Evolutionary conservation across 176 grass and related monocot genomes (phyloP).

Genomic region (Saccharum officinarum): DNA sequence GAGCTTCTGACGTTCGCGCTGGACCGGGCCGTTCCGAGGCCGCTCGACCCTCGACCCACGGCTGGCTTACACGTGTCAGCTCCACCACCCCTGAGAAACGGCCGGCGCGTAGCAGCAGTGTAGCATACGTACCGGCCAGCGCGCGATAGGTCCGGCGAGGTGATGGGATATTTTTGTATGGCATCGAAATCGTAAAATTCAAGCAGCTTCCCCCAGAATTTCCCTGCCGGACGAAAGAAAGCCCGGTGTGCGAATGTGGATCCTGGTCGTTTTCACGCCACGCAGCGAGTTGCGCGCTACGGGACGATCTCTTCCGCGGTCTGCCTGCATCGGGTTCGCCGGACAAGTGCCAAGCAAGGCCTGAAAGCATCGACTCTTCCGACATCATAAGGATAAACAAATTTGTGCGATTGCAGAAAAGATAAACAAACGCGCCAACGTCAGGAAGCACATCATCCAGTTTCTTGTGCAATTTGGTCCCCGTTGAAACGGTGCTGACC

Average conservation of each 20-base stretch:
- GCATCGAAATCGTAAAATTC: neutral
- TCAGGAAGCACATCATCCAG: neutral
- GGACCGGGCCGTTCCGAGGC: neutral
- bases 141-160: neutral
- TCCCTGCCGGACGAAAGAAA: neutral
- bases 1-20: neutral
- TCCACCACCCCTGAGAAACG: neutral
- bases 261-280: constrained; percentile 6
- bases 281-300: neutral
- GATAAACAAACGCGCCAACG: constrained; percentile 12
- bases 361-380: neutral
- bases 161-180: neutral
- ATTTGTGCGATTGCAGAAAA: too few species aligned
- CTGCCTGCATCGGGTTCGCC: constrained; percentile 19
- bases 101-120: neutral
- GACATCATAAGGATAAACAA: neutral
- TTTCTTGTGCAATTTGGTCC: constrained; percentile 26
- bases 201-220: neutral
- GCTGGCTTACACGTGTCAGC: neutral
- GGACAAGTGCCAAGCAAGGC: neutral
- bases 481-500: constrained; percentile 19
- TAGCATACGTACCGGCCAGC: too few species aligned
- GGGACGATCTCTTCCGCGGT: neutral
- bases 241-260: neutral
- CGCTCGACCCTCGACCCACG: neutral